phyloP scores from a whole-genome alignment of 139 green algal genomes.

The Chlorella ohadii region DNA sequence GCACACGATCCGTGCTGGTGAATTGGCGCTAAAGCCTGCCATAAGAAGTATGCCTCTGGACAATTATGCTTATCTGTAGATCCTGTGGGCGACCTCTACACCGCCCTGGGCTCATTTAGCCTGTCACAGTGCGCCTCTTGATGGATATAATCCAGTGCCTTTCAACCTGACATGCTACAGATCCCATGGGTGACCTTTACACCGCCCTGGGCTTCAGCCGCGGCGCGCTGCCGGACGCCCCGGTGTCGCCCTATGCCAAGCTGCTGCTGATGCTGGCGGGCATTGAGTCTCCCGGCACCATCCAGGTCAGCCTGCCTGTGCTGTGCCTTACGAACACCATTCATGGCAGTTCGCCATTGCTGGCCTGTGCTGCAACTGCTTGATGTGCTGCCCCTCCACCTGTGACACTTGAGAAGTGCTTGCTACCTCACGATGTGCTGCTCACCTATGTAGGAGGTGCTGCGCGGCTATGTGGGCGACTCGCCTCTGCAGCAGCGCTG shows the following conservation, averaged over 20 bases:
- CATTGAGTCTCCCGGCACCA: constrained; percentile 77
- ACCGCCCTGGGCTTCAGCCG: constrained; percentile 64
- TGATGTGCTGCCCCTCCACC: neutral
- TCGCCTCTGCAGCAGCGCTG: too few relatives aligned
- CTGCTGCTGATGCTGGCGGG: constrained; percentile 84
- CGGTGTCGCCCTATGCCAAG: constrained; percentile 76
- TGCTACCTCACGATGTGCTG: too few relatives aligned
- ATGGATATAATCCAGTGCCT: too few relatives aligned
- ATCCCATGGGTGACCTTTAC: constrained; percentile 62
- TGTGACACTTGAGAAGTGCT: too few relatives aligned
- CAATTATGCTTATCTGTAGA: constrained; percentile 30
- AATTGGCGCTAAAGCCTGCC: too few relatives aligned
- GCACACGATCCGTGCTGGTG: too few relatives aligned
- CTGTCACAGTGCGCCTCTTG: too few relatives aligned
- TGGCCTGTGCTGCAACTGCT: neutral
- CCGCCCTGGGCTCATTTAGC: constrained; percentile 67
- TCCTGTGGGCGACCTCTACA: constrained; percentile 59
- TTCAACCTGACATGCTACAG: too few relatives aligned
- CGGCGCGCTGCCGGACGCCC: constrained; percentile 48
- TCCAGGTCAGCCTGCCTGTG: constrained; percentile 61
- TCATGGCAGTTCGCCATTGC: too few relatives aligned
- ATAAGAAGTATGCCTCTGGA: too few relatives aligned
- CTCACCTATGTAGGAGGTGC: constrained; percentile 53
- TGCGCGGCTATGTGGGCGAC: constrained; percentile 86
- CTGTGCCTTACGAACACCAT: too few relatives aligned